phyloP scores from a whole-genome alignment of 106 monocot genomes.

The Allium sativum region DNA sequence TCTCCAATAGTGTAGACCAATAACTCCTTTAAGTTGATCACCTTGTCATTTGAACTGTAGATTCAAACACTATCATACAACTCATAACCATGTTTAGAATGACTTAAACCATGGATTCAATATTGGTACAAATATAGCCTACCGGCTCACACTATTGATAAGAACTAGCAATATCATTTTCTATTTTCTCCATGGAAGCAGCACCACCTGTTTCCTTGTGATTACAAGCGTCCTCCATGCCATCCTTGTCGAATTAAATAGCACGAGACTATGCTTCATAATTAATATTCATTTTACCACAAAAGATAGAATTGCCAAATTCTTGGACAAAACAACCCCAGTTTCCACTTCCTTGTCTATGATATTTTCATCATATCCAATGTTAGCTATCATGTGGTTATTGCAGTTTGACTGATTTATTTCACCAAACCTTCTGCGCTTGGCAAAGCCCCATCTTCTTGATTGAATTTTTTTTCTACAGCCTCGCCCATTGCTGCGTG shows the following conservation, averaged over 20 bases:
- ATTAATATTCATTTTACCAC: not conserved
- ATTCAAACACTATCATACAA: too few species aligned
- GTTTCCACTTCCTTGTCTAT: too few species aligned
- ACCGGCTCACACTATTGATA: not conserved
- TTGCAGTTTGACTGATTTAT: too few species aligned
- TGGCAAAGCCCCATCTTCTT: slow-evolving; percentile 51
- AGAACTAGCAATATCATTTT: not conserved
- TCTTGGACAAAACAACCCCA: too few species aligned
- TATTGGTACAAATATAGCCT: not conserved
- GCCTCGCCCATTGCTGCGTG: slow-evolving; percentile 14
- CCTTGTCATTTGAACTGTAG: too few species aligned
- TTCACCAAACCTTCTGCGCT: too few species aligned
- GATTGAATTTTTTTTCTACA: slow-evolving; percentile 45
- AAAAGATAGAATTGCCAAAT: too few species aligned
- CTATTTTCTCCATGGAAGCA: not conserved
- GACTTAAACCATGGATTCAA: too few species aligned
- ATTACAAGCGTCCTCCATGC: not conserved
- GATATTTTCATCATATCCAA: not conserved
- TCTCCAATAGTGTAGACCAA: too few species aligned
- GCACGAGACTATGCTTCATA: not conserved
- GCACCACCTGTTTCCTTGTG: not conserved
- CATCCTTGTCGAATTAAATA: not conserved
- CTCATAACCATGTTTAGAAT: too few species aligned
- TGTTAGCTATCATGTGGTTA: not conserved
- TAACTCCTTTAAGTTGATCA: too few species aligned